Evolutionary conservation across 2,329 filamentous ascomycete genomes (phyloP), one percentile per base, ranked within the genome.

Genomic region (Capronia coronata): DNA sequence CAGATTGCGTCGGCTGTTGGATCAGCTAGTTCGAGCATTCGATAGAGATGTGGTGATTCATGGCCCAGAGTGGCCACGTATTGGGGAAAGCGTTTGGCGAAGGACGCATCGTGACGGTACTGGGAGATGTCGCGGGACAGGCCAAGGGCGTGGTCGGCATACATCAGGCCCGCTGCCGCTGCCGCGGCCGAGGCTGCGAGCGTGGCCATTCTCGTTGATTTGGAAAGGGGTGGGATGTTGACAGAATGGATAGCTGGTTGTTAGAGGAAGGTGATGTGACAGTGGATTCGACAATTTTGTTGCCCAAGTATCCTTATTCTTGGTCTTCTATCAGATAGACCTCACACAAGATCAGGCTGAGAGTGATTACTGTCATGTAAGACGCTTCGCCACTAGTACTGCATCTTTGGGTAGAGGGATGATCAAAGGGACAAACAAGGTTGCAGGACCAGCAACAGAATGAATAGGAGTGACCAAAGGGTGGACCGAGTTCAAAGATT

Each of bases 1-100:
- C 72, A 75, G 8, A 75, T 57, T 2, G 68, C 69, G 38, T 74
- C 70, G 2, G 56, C 66, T 13, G 65, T 61, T 2, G 64, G 64
- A 25, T 72, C 63, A 0, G 67, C 66, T 19, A 64, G 62, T 52
- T 69, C 64, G 3, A 75, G 66, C 61, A 74, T 63, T 35, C 62
- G 65, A 56, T 73, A 75, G 10, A 72, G 47, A 52, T 1, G 69
- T 68, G 21, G 63, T 23, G 55, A 61, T 5, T 65, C 63, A 45
- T 69, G 69, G 5, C 67, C 70, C 1, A 72, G 54, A 21, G 65
- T 58, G 9, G 59, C 59, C 19, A 72, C 65, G 8, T 64, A 67
- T 52, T 65, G 57, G 1, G 50, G 59, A 19, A 74, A 49, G 11
- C 68, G 64, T 42, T 65, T 64, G 1, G 45, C 54, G 50, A 62